phyloP scores from a whole-genome alignment of 768 basidiomycete genomes.

The Hebeloma cylindrosporum region DNA sequence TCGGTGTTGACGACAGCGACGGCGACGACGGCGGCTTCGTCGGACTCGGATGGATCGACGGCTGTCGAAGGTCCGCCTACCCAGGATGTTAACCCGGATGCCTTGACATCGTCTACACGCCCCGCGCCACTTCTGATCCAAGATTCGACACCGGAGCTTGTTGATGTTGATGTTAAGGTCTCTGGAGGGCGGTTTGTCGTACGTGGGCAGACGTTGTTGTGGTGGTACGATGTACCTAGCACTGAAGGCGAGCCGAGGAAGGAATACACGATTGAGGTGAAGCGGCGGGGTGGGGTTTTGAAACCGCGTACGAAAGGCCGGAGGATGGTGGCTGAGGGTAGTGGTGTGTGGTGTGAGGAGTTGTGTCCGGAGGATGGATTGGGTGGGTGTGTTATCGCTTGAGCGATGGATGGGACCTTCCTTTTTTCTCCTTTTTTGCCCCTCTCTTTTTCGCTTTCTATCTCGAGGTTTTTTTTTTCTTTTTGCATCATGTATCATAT shows the following conservation, averaged over 20 bases:
- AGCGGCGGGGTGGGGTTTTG: slow-evolving; percentile 30
- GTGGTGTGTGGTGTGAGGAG: slow-evolving; percentile 15
- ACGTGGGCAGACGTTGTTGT: slow-evolving; percentile 49
- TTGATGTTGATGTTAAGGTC: slow-evolving; percentile 45
- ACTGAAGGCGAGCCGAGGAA: slow-evolving; percentile 28
- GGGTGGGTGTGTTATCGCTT: slow-evolving; percentile 20
- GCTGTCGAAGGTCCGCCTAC: background rate
- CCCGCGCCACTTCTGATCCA: slow-evolving; percentile 9
- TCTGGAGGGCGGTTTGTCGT: slow-evolving; percentile 43
- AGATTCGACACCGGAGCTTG: slow-evolving; percentile 11
- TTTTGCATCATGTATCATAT: too few relatives aligned
- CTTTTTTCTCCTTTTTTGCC: too few relatives aligned
- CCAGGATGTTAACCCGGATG: background rate
- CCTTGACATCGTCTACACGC: background rate
- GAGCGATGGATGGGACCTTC: too few relatives aligned
- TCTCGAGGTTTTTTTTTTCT: background rate
- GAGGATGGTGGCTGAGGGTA: background rate
- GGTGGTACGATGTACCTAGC: slow-evolving; percentile 53
- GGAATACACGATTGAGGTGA: slow-evolving; percentile 37
- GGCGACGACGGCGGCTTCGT: background rate
- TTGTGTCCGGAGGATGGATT: slow-evolving; percentile 23
- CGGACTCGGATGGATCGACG: background rate
- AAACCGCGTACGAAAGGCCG: slow-evolving; percentile 20
- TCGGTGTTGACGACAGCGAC: slow-evolving; percentile 8
- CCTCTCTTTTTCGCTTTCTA: too few relatives aligned